Conservation (phyloP, 345 rosid species). For the Murraya koenigii region DNA sequence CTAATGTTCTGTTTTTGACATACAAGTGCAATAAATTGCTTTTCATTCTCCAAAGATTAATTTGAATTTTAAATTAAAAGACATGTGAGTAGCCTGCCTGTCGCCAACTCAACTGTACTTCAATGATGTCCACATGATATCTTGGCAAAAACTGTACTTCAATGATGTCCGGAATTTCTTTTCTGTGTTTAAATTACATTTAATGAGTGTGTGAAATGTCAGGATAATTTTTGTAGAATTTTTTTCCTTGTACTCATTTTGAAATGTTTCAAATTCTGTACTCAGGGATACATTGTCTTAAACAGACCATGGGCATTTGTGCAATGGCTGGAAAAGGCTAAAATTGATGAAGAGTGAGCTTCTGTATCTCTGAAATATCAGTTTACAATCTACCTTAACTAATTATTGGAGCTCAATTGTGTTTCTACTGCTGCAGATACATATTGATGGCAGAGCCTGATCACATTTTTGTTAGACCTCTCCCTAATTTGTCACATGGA, state of each 20-base stretch:
- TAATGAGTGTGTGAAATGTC: not conserved
- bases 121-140: not conserved
- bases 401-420: not conserved
- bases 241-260: not conserved
- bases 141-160: not conserved
- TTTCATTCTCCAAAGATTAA: not conserved
- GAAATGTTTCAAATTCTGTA: slow-evolving; percentile 7
- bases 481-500: slow-evolving; percentile 75
- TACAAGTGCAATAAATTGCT: not conserved
- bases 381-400: not conserved
- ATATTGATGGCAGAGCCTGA: slow-evolving; percentile 96
- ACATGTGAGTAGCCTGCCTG: not conserved
- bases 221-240: not conserved
- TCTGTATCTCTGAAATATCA: slow-evolving; percentile 4
- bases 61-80: not conserved
- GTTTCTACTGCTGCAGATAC: slow-evolving; percentile 51
- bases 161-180: not conserved
- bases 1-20: not conserved
- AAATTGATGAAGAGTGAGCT: slow-evolving; percentile 88
- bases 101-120: not conserved
- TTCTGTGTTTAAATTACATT: not conserved
- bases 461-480: slow-evolving; percentile 75
- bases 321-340: slow-evolving; percentile 92
- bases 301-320: slow-evolving; percentile 99
- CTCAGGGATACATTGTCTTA: slow-evolving; percentile 94